These are phyloP conservation scores for Anthoceros angustus DNA, from an alignment of 225 moss, liverwort and hornwort genomes.

Conservation along the genomic window DNA sequence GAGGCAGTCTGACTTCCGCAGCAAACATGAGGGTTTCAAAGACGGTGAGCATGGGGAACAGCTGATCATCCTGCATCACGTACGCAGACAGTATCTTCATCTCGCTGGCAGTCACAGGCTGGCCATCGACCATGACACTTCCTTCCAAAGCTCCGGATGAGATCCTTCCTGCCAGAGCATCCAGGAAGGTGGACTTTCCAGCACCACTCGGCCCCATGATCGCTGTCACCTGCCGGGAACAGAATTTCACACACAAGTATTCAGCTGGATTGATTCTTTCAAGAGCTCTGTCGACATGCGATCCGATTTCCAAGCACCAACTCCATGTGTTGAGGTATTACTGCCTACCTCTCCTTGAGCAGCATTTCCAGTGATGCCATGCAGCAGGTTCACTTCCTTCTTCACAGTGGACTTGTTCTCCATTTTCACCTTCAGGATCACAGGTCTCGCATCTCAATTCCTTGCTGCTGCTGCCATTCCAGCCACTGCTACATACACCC, in stretches of 20 bases:
- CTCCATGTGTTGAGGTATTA: neutral
- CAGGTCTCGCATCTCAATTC: neutral
- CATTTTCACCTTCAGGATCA: neutral
- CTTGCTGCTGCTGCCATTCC: too few species aligned
- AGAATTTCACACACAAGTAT: neutral
- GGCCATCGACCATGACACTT: conserved; percentile 20
- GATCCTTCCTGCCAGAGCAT: conserved; percentile 34
- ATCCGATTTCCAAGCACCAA: too few species aligned
- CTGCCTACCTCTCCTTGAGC: conserved; percentile 22
- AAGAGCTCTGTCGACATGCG: too few species aligned
- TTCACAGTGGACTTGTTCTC: conserved; percentile 8
- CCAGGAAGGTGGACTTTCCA: conserved; percentile 17
- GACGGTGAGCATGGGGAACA: conserved; percentile 21
- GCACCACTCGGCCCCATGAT: conserved; percentile 27
- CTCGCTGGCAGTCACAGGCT: conserved; percentile 11
- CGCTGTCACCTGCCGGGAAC: conserved; percentile 6
- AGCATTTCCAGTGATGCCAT: conserved; percentile 24
- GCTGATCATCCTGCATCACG: conserved; percentile 30
- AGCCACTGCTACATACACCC: too few species aligned
- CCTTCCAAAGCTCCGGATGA: conserved; percentile 19
- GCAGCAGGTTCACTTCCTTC: conserved; percentile 11
- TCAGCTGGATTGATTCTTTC: too few species aligned
- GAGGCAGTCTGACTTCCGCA: conserved; percentile 19
- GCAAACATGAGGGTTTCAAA: conserved; percentile 21
- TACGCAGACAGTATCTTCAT: conserved; percentile 23